Conservation (phyloP, 2,329 filamentous ascomycete genomes). For the Cryphonectria radicalis region DNA sequence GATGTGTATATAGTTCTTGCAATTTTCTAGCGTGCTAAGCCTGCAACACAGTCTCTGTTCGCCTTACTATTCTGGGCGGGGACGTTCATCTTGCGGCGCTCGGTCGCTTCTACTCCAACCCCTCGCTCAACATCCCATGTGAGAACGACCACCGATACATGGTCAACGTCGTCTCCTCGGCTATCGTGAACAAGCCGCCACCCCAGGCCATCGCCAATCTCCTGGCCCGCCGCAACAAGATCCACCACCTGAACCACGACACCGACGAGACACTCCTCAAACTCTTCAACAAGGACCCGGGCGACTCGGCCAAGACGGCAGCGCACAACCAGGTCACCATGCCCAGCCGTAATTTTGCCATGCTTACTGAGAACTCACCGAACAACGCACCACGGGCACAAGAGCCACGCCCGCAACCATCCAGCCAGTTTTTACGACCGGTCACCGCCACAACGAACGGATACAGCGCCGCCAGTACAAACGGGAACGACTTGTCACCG, state of each 20-base stretch:
- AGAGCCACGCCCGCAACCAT: conserved; percentile 9
- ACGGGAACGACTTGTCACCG: conserved; percentile 16
- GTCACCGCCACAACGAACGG: conserved; percentile 27
- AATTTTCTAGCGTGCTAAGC: background rate
- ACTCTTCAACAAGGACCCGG: conserved; percentile 90
- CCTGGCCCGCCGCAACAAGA: conserved; percentile 86
- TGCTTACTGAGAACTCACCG: conserved; percentile 85
- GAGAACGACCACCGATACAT: conserved; percentile 92
- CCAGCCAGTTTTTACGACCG: conserved; percentile 13
- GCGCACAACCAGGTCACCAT: conserved; percentile 84
- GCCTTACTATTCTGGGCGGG: conserved; percentile 89
- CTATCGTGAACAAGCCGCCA: conserved; percentile 94
- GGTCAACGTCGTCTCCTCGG: conserved; percentile 90
- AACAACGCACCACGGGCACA: conserved; percentile 42
- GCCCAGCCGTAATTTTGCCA: conserved; percentile 90
- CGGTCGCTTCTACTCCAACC: conserved; percentile 93
- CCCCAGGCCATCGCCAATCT: conserved; percentile 87
- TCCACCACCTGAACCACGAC: conserved; percentile 68
- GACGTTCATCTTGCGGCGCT: conserved; percentile 93
- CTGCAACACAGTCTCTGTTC: conserved; percentile 64
- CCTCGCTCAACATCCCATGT: conserved; percentile 74
- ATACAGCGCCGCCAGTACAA: conserved; percentile 8
- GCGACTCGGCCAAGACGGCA: conserved; percentile 73
- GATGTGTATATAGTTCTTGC: background rate
- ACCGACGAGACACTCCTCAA: conserved; percentile 93